These are phyloP conservation scores for Sclerotinia minor DNA, from an alignment of 2,329 filamentous ascomycete genomes.

Conservation along the genomic window DNA sequence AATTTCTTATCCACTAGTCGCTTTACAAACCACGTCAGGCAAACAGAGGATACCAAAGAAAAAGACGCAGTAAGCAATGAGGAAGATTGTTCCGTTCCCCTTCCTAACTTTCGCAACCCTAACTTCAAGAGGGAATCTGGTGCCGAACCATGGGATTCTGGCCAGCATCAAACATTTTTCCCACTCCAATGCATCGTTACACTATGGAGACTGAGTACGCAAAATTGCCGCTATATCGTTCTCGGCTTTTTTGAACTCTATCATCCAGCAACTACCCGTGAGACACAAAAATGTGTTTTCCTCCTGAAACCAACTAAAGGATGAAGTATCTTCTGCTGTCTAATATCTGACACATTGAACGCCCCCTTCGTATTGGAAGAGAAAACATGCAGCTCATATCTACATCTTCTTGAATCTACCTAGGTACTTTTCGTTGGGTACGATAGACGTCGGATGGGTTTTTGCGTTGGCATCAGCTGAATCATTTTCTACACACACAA, in stretches of 20 bases:
- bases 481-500: conserved; percentile 20
- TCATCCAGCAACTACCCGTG: conserved; percentile 13
- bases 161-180: not conserved
- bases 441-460: not conserved
- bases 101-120: not conserved
- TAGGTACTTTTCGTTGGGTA: not conserved
- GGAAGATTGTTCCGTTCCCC: not conserved
- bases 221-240: conserved; percentile 1
- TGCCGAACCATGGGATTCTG: conserved; percentile 2
- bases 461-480: conserved; percentile 23
- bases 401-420: not conserved
- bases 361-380: not conserved
- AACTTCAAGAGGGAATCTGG: not conserved
- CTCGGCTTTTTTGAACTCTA: not conserved
- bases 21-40: not conserved
- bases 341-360: not conserved
- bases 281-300: not conserved
- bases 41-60: not conserved
- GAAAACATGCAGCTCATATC: conserved; percentile 5
- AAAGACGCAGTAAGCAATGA: conserved; percentile 5
- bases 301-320: not conserved
- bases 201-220: not conserved
- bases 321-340: not conserved
- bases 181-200: not conserved
- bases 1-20: not conserved